These are phyloP conservation scores for Cordyceps pruinosa DNA, from an alignment of 2,329 filamentous ascomycete species.

Conservation along the genomic window DNA sequence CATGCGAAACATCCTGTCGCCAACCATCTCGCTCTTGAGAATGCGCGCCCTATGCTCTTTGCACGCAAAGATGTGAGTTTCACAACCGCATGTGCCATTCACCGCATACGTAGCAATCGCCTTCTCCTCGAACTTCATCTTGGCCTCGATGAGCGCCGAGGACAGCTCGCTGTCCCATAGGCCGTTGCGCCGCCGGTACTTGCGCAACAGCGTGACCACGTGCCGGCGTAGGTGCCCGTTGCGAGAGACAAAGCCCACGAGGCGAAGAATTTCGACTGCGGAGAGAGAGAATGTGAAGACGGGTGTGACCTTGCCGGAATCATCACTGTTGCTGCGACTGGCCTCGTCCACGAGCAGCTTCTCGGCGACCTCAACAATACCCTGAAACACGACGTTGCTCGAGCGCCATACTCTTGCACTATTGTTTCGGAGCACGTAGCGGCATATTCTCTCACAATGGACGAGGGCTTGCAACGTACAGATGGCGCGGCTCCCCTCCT, in stretches of 20 bases:
- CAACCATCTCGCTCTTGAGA: not conserved
- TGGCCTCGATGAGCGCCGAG: not conserved
- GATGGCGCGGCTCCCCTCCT: not conserved
- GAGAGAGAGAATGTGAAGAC: not conserved
- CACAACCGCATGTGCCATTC: not conserved
- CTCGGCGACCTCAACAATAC: not conserved
- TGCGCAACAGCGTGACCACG: not conserved
- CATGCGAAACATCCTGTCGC: not conserved
- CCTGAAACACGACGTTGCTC: not conserved
- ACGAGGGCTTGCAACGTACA: not conserved
- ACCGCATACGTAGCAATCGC: not conserved
- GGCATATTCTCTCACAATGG: not conserved
- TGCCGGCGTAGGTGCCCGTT: not conserved
- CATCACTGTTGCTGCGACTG: too few species aligned
- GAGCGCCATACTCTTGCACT: not conserved
- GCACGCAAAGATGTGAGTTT: not conserved
- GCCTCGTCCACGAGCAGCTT: not conserved
- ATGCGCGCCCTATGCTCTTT: not conserved
- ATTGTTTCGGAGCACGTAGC: not conserved
- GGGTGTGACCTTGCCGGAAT: not conserved
- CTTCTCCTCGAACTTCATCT: not conserved
- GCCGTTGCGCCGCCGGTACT: not conserved
- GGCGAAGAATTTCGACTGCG: not conserved
- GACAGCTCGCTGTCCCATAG: slow-evolving; percentile 1
- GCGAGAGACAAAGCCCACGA: not conserved